Percentiles rank a stretch among this genome's conserved stretches.
phyloP scores from a whole-genome alignment of 2,329 filamentous ascomycete species.

The Sordariomycetes sp. region DNA sequence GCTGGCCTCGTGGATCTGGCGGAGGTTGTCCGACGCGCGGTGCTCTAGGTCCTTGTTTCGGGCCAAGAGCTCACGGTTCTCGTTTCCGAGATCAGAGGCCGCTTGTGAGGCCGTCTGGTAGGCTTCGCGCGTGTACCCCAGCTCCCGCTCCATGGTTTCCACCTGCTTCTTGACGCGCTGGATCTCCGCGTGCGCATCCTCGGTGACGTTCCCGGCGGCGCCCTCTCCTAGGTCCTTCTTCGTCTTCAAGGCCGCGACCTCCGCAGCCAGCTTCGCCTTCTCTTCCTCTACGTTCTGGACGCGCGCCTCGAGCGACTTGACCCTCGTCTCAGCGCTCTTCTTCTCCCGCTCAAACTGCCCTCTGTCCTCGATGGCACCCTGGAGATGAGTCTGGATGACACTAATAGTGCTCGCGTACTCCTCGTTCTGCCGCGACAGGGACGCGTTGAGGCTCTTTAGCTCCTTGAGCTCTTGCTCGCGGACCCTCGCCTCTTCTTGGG shows the following conservation, averaged over 20 bases:
- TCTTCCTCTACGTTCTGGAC: conserved; percentile 21
- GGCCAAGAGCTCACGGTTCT: conserved; percentile 30
- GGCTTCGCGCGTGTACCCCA: conserved; percentile 40
- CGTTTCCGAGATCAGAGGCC: conserved; percentile 26
- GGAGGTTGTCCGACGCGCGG: conserved; percentile 29
- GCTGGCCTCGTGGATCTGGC: conserved; percentile 33
- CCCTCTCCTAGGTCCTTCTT: too few species aligned
- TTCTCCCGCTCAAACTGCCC: conserved; percentile 31
- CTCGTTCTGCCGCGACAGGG: conserved; percentile 29
- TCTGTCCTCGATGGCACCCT: conserved; percentile 37
- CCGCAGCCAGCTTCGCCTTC: conserved; percentile 21
- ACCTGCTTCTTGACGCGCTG: conserved; percentile 24
- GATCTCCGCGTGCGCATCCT: conserved; percentile 9
- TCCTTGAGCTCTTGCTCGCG: conserved; percentile 22
- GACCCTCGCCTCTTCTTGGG: conserved; percentile 10
- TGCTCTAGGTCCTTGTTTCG: conserved; percentile 24
- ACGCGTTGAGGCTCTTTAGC: conserved; percentile 26
- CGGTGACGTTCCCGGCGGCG: conserved; percentile 3
- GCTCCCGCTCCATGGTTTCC: conserved; percentile 28
- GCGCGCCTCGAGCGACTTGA: conserved; percentile 14
- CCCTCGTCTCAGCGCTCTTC: conserved; percentile 16
- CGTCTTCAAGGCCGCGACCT: conserved; percentile 5
- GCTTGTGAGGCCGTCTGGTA: conserved; percentile 45
- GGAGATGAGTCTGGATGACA: conserved; percentile 30
- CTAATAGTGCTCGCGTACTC: conserved; percentile 29